These are phyloP conservation scores for Monosporascus sp. DNA, from an alignment of 2,329 filamentous ascomycete genomes.

Conservation along the genomic window DNA sequence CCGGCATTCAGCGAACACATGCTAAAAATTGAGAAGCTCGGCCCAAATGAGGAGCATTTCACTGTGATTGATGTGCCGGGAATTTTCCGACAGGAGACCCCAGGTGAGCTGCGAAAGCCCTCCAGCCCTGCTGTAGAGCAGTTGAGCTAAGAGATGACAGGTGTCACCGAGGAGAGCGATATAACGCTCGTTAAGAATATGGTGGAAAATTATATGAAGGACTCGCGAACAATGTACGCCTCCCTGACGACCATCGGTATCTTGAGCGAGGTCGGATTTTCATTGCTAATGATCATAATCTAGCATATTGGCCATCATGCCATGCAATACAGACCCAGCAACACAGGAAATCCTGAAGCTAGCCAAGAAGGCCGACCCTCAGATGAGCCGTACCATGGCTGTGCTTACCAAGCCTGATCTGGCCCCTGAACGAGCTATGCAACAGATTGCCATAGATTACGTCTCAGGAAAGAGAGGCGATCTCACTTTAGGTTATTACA, in stretches of 20 bases:
- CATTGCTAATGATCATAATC: not conserved
- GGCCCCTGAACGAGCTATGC: constrained; percentile 34
- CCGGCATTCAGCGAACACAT: constrained; percentile 42
- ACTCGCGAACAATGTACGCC: constrained; percentile 39
- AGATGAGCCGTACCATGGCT: constrained; percentile 25
- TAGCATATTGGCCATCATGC: constrained; percentile 28
- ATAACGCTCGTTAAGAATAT: constrained; percentile 41
- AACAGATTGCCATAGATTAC: constrained; percentile 35
- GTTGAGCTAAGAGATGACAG: constrained; percentile 12
- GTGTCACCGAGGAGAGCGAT: constrained; percentile 39
- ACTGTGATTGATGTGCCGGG: constrained; percentile 52
- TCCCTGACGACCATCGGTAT: not conserved
- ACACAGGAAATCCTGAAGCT: constrained; percentile 34
- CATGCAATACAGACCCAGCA: constrained; percentile 32
- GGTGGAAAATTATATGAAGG: constrained; percentile 41
- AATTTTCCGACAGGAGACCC: constrained; percentile 39
- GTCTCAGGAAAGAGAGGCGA: constrained; percentile 34
- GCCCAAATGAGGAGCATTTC: constrained; percentile 40
- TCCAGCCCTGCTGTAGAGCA: not conserved
- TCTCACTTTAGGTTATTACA: constrained; percentile 41
- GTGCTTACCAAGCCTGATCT: constrained; percentile 50
- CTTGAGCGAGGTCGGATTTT: not conserved
- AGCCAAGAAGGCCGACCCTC: constrained; percentile 26
- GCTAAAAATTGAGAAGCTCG: constrained; percentile 38
- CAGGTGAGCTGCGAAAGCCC: constrained; percentile 20